Percentiles rank a stretch among this genome's conserved stretches.
Conservation (phyloP, 2,329 filamentous ascomycete species). For the Aspergillus chevalieri region DNA sequence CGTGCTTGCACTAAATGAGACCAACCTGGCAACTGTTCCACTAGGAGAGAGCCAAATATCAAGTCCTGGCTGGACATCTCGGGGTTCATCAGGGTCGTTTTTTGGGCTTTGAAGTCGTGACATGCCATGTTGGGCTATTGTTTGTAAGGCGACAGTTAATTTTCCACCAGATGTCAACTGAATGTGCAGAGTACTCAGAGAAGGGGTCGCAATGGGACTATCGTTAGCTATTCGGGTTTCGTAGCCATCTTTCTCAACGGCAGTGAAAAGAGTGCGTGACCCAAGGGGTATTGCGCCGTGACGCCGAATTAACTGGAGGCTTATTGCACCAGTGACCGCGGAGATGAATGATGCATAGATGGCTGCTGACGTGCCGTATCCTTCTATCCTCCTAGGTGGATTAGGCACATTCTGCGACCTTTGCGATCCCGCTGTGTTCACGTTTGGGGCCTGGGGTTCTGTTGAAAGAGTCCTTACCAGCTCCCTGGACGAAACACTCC, state of each 20-base stretch:
- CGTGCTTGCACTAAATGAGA: conserved; percentile 19
- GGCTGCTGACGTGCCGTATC: conserved; percentile 26
- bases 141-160: conserved; percentile 31
- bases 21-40: conserved; percentile 31
- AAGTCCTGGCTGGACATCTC: conserved; percentile 17
- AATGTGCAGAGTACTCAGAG: conserved; percentile 32
- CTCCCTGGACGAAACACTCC: conserved; percentile 28
- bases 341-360: conserved; percentile 38
- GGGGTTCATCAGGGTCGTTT: conserved; percentile 11
- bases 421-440: conserved; percentile 16
- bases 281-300: conserved; percentile 35
- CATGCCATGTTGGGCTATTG: conserved; percentile 31
- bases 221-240: conserved; percentile 23
- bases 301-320: conserved; percentile 30
- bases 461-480: conserved; percentile 31
- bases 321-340: conserved; percentile 32
- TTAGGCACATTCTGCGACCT: conserved; percentile 17
- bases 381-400: conserved; percentile 23
- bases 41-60: conserved; percentile 39
- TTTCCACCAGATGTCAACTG: conserved; percentile 33
- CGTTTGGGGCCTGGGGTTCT: conserved; percentile 20
- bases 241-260: conserved; percentile 25
- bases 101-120: conserved; percentile 22
- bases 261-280: conserved; percentile 35
- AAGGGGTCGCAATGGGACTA: conserved; percentile 19